A percentile compares a stretch with the other conserved stretches of the same genome.
phyloP scores from a whole-genome alignment of 2,329 filamentous ascomycete species.

The Orbilia quercus region DNA sequence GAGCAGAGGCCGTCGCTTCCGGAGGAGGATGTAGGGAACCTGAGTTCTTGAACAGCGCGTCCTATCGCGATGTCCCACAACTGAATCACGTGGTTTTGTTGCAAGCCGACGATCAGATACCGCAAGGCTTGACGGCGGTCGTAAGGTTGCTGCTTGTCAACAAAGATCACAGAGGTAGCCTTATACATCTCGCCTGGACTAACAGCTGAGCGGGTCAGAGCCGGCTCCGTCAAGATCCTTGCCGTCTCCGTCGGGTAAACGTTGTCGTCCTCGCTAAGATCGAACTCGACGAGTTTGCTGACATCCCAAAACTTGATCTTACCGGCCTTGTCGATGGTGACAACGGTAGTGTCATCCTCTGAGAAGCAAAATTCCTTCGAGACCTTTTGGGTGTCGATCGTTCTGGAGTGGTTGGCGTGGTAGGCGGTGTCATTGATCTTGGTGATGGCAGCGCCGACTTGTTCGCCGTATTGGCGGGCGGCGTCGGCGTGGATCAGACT shows the following conservation, averaged over 20 bases:
- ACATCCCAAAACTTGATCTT: constrained; percentile 99
- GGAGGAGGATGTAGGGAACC: constrained; percentile 94
- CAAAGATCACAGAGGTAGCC: constrained; percentile 93
- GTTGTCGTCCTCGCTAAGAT: constrained; percentile 64
- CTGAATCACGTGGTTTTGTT: constrained; percentile 98
- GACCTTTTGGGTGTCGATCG: constrained; percentile 96
- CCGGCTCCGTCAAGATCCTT: constrained; percentile 83
- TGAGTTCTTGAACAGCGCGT: constrained; percentile 96
- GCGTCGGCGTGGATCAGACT: constrained; percentile 79
- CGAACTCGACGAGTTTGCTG: constrained; percentile 73
- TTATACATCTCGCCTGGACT: constrained; percentile 92
- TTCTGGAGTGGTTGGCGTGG: constrained; percentile 84
- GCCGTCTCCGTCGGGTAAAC: constrained; percentile 64
- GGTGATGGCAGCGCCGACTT: constrained; percentile 66
- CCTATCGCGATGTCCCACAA: constrained; percentile 96
- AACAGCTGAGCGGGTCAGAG: constrained; percentile 87
- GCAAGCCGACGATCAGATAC: constrained; percentile 97
- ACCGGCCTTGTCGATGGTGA: constrained; percentile 95
- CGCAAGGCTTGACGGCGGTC: constrained; percentile 87
- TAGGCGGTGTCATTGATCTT: constrained; percentile 86
- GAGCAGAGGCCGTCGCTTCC: constrained; percentile 94
- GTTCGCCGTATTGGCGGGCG: constrained; percentile 67
- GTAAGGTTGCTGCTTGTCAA: constrained; percentile 95
- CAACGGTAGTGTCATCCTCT: constrained; percentile 92
- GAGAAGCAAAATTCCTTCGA: constrained; percentile 99